Percentiles rank a stretch among this genome's conserved stretches.
Conservation (phyloP, 108 stramenopile genomes). For the Nitzschia sp. region DNA sequence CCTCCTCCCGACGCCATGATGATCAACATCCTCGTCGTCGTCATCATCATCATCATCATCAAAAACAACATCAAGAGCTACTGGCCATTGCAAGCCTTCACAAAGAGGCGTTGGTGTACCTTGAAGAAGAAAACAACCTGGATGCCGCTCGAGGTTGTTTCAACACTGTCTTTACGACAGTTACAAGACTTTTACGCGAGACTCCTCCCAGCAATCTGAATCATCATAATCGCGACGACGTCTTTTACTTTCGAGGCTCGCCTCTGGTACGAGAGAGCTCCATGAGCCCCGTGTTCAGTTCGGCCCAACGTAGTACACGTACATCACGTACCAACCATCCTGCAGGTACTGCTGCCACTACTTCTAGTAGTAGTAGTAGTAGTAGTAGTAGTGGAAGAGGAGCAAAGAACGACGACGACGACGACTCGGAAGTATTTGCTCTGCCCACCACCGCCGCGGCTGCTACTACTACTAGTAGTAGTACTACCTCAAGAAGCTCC, state of each 20-base stretch:
- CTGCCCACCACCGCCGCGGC: neutral
- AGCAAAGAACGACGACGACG: neutral
- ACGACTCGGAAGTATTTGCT: neutral
- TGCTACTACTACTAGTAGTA: neutral
- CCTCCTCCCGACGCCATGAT: no score
- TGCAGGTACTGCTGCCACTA: neutral
- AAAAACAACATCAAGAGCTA: neutral
- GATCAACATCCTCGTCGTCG: no score
- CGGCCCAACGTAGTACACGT: neutral
- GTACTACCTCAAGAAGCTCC: neutral
- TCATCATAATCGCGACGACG: neutral
- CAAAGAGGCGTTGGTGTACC: neutral
- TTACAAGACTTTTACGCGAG: neutral
- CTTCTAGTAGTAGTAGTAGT: neutral
- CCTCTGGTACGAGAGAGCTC: neutral
- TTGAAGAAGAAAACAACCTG: neutral
- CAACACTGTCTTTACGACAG: neutral
- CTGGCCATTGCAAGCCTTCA: neutral
- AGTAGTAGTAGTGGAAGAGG: no score
- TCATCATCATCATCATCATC: no score
- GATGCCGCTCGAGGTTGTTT: neutral
- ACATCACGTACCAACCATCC: neutral
- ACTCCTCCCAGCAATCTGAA: no score
- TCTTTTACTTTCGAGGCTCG: slow-evolving; percentile 1
- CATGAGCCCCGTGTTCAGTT: neutral